Conservation (phyloP, 2,329 filamentous ascomycete species). For the Biscogniauxia mediterranea region DNA sequence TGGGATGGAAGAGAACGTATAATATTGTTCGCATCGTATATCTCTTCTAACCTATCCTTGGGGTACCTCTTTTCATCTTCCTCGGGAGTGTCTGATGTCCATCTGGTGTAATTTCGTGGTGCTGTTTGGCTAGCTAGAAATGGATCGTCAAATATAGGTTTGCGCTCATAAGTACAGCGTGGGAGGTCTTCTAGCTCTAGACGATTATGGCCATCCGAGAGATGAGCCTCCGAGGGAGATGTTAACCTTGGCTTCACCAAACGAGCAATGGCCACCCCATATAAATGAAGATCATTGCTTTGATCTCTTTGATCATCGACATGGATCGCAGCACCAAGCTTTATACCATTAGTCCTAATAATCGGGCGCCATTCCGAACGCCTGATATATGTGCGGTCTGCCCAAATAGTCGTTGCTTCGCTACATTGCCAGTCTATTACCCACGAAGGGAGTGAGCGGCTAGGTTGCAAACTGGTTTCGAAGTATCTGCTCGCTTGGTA, state of each 20-base stretch:
- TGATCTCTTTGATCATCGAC: not conserved
- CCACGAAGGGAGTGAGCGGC: not conserved
- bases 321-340: not conserved
- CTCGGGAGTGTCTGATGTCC: not conserved
- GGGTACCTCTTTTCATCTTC: conserved; percentile 1
- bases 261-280: not conserved
- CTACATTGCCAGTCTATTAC: not conserved
- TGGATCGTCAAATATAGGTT: not conserved
- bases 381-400: not conserved
- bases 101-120: not conserved
- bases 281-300: not conserved
- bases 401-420: not conserved
- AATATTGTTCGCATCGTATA: not conserved
- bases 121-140: not conserved
- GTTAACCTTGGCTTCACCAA: not conserved
- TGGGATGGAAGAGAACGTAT: not conserved
- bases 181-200: not conserved
- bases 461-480: not conserved
- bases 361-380: not conserved
- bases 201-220: not conserved
- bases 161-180: not conserved
- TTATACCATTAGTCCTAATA: not conserved
- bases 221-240: not conserved
- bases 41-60: not conserved
- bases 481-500: not conserved